phyloP scores from a whole-genome alignment of 2,329 filamentous ascomycete genomes.

The Ascomycota sp. region DNA sequence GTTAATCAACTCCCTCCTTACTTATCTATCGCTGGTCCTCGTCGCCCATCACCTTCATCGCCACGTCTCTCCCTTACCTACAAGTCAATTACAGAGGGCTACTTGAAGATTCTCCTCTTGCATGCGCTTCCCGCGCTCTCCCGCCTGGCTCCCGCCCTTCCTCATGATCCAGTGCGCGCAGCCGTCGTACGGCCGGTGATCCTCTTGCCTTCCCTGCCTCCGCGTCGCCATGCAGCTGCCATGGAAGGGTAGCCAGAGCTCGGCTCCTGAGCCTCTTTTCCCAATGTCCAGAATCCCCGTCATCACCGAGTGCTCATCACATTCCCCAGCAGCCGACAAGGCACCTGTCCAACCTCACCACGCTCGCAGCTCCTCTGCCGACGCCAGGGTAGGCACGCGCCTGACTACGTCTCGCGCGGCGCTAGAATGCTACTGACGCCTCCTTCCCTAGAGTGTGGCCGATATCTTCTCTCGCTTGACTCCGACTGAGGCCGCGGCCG shows the following conservation, averaged over 20 bases:
- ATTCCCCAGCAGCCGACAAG: constrained; percentile 8
- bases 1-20: too few relatives aligned
- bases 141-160: background rate
- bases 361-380: constrained; percentile 29
- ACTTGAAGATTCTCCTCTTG: too few relatives aligned
- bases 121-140: background rate
- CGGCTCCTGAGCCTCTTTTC: constrained; percentile 12
- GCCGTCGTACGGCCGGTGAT: constrained; percentile 3
- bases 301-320: constrained; percentile 10
- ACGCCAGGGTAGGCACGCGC: constrained; percentile 25
- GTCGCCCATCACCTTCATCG: too few relatives aligned
- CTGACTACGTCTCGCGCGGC: background rate
- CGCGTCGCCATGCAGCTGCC: constrained; percentile 16
- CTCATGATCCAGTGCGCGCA: constrained; percentile 8
- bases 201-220: constrained; percentile 4
- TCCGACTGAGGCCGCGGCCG: constrained; percentile 57
- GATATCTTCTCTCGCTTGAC: constrained; percentile 47
- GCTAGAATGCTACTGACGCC: background rate
- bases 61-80: too few relatives aligned
- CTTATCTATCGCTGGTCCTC: too few relatives aligned
- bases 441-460: constrained; percentile 24
- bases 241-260: constrained; percentile 14
- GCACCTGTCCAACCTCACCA: constrained; percentile 14
- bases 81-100: too few relatives aligned
- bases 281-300: constrained; percentile 14